A percentile compares a stretch with the other conserved stretches of the same genome.
phyloP scores from a whole-genome alignment of 345 rosid species.

The Linum lewisii region DNA sequence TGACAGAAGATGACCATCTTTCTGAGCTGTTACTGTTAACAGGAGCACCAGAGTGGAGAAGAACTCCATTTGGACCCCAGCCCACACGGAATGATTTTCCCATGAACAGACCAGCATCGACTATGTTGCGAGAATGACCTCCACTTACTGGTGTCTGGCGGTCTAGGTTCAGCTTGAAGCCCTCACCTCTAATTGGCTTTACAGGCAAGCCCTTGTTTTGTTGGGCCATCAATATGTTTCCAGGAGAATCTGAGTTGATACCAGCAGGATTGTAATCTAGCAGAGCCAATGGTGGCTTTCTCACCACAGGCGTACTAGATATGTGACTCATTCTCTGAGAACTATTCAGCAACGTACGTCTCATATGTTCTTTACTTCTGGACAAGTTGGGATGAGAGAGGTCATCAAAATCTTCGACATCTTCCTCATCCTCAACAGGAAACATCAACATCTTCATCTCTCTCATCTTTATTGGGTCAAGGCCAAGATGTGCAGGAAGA shows the following conservation, averaged over 20 bases:
- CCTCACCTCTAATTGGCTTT: conserved; percentile 41
- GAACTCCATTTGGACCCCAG: conserved; percentile 95
- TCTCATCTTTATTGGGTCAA: conserved; percentile 74
- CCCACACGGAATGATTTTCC: conserved; percentile 96
- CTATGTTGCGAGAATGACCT: conserved; percentile 62
- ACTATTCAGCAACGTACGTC: conserved; percentile 32
- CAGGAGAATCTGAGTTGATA: conserved; percentile 37
- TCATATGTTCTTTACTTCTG: conserved; percentile 34
- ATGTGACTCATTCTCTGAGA: conserved; percentile 39
- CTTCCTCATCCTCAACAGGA: conserved; percentile 52
- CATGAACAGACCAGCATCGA: conserved; percentile 95
- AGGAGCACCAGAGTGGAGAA: conserved; percentile 70
- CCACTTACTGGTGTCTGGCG: conserved; percentile 56
- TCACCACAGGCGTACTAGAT: conserved; percentile 35
- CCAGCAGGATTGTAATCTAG: conserved; percentile 64
- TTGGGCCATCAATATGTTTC: conserved; percentile 66
- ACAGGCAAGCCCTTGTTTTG: conserved; percentile 51
- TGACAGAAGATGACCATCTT: conserved; percentile 55
- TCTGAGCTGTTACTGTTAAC: conserved; percentile 40
- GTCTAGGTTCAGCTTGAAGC: conserved; percentile 67
- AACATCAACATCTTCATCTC: conserved; percentile 96
- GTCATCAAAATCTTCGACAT: conserved; percentile 32
- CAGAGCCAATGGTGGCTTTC: conserved; percentile 68
- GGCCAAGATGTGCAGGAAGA: conserved; percentile 90
- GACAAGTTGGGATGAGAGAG: conserved; percentile 33